phyloP scores from a whole-genome alignment of 768 basidiomycete genomes.

The Xerocomellus intermedius region DNA sequence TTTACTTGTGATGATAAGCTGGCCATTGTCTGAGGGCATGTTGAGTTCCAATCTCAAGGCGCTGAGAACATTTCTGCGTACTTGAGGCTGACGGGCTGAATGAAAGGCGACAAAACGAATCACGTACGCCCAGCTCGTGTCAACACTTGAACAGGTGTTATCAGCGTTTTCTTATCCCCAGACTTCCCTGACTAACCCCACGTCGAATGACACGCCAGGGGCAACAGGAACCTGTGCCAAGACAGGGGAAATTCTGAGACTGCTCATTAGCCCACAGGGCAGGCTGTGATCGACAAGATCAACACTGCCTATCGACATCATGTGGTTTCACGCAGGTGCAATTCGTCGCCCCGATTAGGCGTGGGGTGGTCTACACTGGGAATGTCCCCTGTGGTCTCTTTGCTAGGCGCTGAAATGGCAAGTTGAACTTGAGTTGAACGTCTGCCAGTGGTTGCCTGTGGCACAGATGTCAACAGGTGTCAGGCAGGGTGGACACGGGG shows the following conservation, averaged over 20 bases:
- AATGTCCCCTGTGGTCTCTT: not conserved
- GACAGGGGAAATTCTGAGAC: not conserved
- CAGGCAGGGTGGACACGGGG: no score
- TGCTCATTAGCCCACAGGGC: no score
- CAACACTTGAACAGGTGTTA: no score
- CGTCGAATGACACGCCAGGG: no score
- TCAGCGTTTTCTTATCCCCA: no score
- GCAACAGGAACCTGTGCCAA: not conserved
- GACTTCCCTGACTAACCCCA: not conserved
- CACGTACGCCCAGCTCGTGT: no score
- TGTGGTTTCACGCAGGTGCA: not conserved
- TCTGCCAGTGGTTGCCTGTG: not conserved
- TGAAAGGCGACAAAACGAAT: not conserved
- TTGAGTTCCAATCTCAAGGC: no score
- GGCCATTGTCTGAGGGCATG: no score
- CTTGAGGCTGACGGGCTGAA: not conserved
- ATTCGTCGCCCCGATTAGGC: not conserved
- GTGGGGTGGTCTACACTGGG: not conserved
- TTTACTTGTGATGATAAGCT: no score
- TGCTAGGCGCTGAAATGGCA: not conserved
- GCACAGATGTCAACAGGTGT: not conserved
- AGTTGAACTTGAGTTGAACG: not conserved
- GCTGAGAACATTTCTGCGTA: no score
- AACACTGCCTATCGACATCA: not conserved
- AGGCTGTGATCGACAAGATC: not conserved